Conservation (phyloP, 352 stramenopile species). For the Globisporangium irregulare region DNA sequence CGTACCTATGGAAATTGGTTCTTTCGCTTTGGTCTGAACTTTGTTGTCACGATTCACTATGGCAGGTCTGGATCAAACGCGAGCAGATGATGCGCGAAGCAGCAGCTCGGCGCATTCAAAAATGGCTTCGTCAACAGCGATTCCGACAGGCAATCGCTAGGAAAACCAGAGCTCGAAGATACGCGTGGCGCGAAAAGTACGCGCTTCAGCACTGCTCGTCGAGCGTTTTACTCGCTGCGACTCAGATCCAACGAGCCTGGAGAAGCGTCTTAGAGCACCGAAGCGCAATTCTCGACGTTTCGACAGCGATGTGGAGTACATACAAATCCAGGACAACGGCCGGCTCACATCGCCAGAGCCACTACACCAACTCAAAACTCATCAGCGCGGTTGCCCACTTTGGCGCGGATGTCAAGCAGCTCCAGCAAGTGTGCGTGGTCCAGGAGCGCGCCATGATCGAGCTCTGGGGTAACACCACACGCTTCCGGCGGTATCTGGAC, state of each 20-base stretch:
- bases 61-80: constrained; percentile 61
- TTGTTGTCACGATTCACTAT: background rate
- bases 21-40: background rate
- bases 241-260: constrained; percentile 28
- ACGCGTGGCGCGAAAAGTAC: constrained; percentile 20
- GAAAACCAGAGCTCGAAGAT: constrained; percentile 14
- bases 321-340: background rate
- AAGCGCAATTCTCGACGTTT: constrained; percentile 3
- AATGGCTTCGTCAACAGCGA: constrained; percentile 23
- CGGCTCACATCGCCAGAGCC: constrained; percentile 4
- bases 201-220: background rate
- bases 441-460: constrained; percentile 36
- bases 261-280: constrained; percentile 11
- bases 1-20: background rate
- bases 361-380: background rate
- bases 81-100: constrained; percentile 55
- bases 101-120: constrained; percentile 47
- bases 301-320: background rate
- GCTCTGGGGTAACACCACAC: constrained; percentile 22
- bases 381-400: constrained; percentile 14
- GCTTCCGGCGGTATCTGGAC: constrained; percentile 19
- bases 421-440: constrained; percentile 46
- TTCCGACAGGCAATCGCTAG: constrained; percentile 11
- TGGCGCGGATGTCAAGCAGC: constrained; percentile 31
- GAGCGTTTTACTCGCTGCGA: background rate